Base-by-base conservation (phyloP, 1,139 yeast genomes). In the Scheffersomyces parashehatae region DNA sequence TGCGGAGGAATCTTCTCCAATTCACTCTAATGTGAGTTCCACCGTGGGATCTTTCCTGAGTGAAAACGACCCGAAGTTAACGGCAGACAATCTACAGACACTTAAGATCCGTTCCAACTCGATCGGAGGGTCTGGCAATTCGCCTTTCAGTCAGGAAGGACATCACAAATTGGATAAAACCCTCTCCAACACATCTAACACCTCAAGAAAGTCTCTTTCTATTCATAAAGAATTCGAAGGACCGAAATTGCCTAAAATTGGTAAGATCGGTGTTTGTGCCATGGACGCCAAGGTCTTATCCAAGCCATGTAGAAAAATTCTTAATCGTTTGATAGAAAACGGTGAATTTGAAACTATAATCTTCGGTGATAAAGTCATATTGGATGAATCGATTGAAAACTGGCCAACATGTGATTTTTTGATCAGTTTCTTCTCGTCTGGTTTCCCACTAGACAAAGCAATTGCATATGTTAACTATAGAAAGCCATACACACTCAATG, bases 341-440 rank as follows among this genome's bases (percentile, higher is more conserved):
- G 97, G 97, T 28, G 99, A 93, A 65, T 93, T 95, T 64, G 98
- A 95, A 62, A 90, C 98, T 0, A 87, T 95, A 28, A 90, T 93
- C 45, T 95, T 95, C 70, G 99, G 99, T 45, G 99, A 95, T 65
- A 95, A 95, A 67, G 98, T 91, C 15, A 93, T 95, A 40, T 71
- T 95, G 44, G 99, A 95, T 66, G 99, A 95, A 68, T 57, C 84
- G 24, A 81, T 93, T 48, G 98, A 93, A 66, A 89, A 90, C 62
- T 93, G 99, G 99, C 99, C 99, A 29, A 89, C 97, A 35, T 95
- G 99, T 70, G 99, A 95, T 61, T 93, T 89, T 59, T 75, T 95
- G 51, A 88, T 93, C 49, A 85, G 95, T 55, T 93, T 93, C 65
- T 93, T 93, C 63, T 87, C 96, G n/a, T 81, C 83, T 31, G 99